Conservation (phyloP, 306 rosid genomes). For the Alnus rubra region DNA sequence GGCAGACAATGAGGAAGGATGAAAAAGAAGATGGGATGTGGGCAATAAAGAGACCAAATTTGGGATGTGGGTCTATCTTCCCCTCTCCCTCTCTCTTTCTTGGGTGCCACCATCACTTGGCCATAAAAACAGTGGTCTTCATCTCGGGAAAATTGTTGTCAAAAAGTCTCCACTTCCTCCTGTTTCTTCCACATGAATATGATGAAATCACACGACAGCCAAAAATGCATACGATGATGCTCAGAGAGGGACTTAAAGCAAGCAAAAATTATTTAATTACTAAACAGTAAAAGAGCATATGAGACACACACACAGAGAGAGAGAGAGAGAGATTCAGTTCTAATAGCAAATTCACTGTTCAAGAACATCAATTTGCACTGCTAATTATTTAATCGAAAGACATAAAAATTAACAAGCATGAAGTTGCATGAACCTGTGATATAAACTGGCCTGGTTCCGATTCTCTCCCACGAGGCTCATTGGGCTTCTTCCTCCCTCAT, state of each 20-base stretch:
- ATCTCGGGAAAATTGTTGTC: constrained; percentile 25
- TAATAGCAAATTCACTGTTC: neutral
- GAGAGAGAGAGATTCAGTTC: constrained; percentile 13
- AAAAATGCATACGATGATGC: constrained; percentile 14
- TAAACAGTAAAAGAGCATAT: constrained; percentile 9
- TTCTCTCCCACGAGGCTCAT: constrained; percentile 54
- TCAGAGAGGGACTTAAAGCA: constrained; percentile 24
- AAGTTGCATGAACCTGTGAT: constrained; percentile 44
- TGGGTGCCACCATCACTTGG: constrained; percentile 38
- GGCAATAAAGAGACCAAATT: constrained; percentile 43
- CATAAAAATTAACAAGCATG: neutral
- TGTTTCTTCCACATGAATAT: constrained; percentile 27
- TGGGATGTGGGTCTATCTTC: constrained; percentile 40
- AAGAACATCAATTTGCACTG: neutral
- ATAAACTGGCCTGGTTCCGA: constrained; percentile 44
- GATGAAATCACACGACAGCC: constrained; percentile 19
- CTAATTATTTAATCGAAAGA: constrained; percentile 1
- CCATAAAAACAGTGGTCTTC: constrained; percentile 26
- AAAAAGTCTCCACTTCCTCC: constrained; percentile 39
- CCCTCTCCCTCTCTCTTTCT: constrained; percentile 9
- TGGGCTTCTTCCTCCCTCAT: constrained; percentile 53
- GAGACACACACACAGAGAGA: neutral
- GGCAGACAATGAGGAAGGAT: constrained; percentile 36
- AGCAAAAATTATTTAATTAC: constrained; percentile 10
- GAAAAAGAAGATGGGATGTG: constrained; percentile 37